Evolutionary conservation across 1,139 yeast species (phyloP).

Genomic region (Zygoascus hellenicus): DNA sequence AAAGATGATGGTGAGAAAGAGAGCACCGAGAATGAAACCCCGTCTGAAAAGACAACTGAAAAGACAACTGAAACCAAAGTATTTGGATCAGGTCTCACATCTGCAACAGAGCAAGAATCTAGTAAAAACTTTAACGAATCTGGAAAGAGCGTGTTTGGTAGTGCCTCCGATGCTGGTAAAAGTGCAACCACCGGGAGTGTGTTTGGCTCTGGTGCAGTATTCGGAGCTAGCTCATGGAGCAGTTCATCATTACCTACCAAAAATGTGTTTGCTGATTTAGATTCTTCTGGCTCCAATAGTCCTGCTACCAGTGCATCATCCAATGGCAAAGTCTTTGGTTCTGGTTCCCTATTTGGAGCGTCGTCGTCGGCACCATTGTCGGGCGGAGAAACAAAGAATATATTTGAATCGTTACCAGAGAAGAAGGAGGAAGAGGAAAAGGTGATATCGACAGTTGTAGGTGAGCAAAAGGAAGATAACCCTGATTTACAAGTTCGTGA

Average conservation of each 20-base stretch:
- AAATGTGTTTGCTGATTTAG: conserved; percentile 1
- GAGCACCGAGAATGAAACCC: neutral
- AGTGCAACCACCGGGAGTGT: conserved; percentile 14
- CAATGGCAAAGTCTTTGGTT: conserved; percentile 7
- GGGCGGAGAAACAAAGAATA: neutral
- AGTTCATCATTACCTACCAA: neutral
- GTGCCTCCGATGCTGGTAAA: conserved; percentile 28
- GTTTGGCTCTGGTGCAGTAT: conserved; percentile 19
- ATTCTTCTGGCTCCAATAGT: neutral
- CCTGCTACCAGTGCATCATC: neutral
- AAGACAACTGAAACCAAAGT: conserved; percentile 6
- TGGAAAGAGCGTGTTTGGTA: conserved; percentile 16
- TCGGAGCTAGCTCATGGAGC: conserved; percentile 16
- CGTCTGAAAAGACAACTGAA: conserved; percentile 14
- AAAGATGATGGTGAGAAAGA: conserved; percentile 1
- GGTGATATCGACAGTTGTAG: neutral
- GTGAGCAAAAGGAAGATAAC: conserved; percentile 7
- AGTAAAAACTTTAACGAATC: conserved; percentile 13
- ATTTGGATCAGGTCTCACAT: conserved; percentile 19
- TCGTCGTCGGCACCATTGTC: neutral
- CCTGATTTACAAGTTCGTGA: conserved; percentile 33
- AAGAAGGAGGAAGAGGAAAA: conserved; percentile 3
- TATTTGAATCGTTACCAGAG: conserved; percentile 3
- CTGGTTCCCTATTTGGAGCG: conserved; percentile 4
- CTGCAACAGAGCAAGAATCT: conserved; percentile 10